Evolutionary conservation across 2,329 filamentous ascomycete genomes (phyloP), one percentile per base, ranked within the genome.

Genomic region (Calonectria pseudoreteaudii): DNA sequence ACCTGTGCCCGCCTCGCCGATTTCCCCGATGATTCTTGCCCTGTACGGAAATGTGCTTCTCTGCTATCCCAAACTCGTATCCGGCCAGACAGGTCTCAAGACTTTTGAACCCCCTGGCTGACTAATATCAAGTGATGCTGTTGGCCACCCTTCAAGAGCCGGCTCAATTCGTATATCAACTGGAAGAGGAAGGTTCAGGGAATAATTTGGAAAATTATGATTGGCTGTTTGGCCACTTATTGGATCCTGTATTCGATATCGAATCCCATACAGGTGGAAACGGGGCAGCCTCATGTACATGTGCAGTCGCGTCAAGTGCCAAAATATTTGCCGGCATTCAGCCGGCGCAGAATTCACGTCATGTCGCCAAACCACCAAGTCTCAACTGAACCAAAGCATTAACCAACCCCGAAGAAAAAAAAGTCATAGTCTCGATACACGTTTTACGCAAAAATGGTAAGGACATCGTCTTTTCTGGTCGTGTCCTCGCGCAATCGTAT

Each of bases 361-460:
- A 47, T 38, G 62, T 41, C 34, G 28, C 50, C 36, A 52, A 62
- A 60, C 36, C 41, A 31, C 44, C 23, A 23, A 28, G 13, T 16
- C 34, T 11, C 3, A 1, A 16, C 30, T 30, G 26, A 44, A 31
- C 11, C 26, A 52, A n/a, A n/a, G 7, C n/a, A 28, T 66, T 47
- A 16, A 34, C 62, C 65, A 52, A 31, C 30, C 30, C 38, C 2
- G n/a, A n/a, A n/a, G n/a, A n/a, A n/a, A n/a, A 47, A 50, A 26
- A 62, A 58, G 9, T 9, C 31, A 38, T 26, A 23, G 11, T 4
- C 36, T 69, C 66, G 23, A 26, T 53, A 26, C 26, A 50, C 44
- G 14, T 34, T 64, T 20, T 23, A 38, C 26, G 76, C 68, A 77
- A 30, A 30, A 70, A 83, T 83, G 82, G 82, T 83, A 74, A 38